Base-by-base conservation (phyloP, 768 basidiomycete genomes). In the Vishniacozyma victoriae region DNA sequence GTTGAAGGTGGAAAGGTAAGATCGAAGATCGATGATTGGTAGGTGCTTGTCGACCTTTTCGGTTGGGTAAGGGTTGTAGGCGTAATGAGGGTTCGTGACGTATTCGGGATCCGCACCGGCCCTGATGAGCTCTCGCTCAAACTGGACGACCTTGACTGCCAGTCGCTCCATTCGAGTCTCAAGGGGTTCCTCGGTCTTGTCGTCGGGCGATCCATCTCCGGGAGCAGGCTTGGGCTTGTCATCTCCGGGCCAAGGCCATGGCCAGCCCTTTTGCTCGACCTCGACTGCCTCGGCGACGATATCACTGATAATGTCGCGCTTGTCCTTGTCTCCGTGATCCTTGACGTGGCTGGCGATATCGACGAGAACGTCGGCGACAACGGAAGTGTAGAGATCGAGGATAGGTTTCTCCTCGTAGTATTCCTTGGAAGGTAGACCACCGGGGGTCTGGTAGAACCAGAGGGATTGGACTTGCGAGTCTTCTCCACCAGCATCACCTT, bases 371-470 rank as follows among this genome's bases (percentile, higher is more conserved):
- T 79, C 77, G 58, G 83, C 80, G 16, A 91, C 73, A 19, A 87
- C 82, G 35, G 75, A 72, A 48, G 77, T 75, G 69, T 95, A 95
- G 14, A 85, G 67, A n/a, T 78, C 76, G n/a, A 80, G 71, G 29
- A 87, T 78, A 0, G 75, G 70, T 46, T 81, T 75, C 39, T 96
- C 92, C 44, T 83, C 79, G 70, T 88, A 97, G 69, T 97, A 95
- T 74, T 92, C 89, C 84, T 91, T 92, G 14, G 91, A 82, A 1
- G 89, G 91, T 12, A 95, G 81, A 35, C 88, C 87, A 13, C 93
- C 75, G 6, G 72, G 74, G 2, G 86, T 79, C 65, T 95, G 91
- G 56, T 79, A 84, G 60, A 93, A 83, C 85, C 86, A 90, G 13
- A 90, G 76, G 0, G 79, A 78, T 82, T 93, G 89, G 41, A 77